A percentile compares a stretch with the other conserved stretches of the same genome.
Evolutionary conservation across 2,329 filamentous ascomycete genomes (phyloP).

Genomic region (Exophiala aquamarina): DNA sequence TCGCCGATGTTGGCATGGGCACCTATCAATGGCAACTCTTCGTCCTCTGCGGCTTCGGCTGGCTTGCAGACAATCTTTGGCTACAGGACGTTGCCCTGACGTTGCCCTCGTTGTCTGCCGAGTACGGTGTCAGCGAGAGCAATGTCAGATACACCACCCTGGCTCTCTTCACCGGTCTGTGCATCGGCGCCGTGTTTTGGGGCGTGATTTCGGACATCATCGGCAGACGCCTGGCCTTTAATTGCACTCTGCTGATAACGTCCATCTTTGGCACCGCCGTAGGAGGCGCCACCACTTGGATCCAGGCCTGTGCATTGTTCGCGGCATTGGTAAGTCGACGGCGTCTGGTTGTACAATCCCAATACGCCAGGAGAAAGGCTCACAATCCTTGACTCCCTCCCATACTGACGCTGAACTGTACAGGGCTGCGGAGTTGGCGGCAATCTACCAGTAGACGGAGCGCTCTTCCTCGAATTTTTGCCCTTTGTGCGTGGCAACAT

Average conservation of each 20-base stretch:
- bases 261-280: constrained; percentile 72
- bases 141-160: constrained; percentile 78
- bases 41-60: constrained; percentile 50
- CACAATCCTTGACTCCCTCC: constrained; percentile 54
- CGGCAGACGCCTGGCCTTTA: constrained; percentile 75
- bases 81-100: constrained; percentile 18
- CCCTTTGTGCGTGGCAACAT: constrained; percentile 70
- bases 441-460: constrained; percentile 47
- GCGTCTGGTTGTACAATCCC: too few relatives aligned
- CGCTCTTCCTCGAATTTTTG: constrained; percentile 79
- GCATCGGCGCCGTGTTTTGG: constrained; percentile 73
- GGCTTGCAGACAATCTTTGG: constrained; percentile 62
- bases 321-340: constrained; percentile 61
- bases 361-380: too few relatives aligned
- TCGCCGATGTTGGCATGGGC: constrained; percentile 78
- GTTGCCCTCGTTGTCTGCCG: constrained; percentile 20
- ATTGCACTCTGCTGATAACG: constrained; percentile 72
- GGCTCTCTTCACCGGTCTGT: constrained; percentile 70
- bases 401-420: too few relatives aligned
- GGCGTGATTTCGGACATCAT: constrained; percentile 77
- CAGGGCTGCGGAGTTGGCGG: constrained; percentile 16
- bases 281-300: constrained; percentile 62
- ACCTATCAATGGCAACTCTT: constrained; percentile 66
- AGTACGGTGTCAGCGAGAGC: constrained; percentile 51
- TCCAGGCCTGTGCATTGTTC: constrained; percentile 20